Evolutionary conservation across 192 early-diverging fungal species (phyloP), one percentile per base, ranked within the genome.

Genomic region (Backusella morwellensis): DNA sequence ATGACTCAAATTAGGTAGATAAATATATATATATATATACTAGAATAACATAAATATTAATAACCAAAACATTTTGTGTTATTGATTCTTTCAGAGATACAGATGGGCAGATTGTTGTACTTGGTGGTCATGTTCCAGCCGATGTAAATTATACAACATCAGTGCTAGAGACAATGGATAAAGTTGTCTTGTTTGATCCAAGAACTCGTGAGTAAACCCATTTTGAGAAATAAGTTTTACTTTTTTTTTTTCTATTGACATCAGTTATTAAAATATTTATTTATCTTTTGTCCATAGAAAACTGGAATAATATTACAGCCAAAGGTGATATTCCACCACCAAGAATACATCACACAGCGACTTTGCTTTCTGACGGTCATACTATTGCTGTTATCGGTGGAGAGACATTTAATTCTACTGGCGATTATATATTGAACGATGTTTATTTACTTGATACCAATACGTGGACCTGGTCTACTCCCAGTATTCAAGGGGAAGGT

Each of bases 321-420:
- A 66, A 56, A 41, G 74, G 74, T 66, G 21, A 63, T 1, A 63
- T 75, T 68, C 74, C 74, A 26, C 4, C 17, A 42, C 14, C 29
- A 26, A 63, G 74, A 63, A 75, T 59, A 68, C 74, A 75, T 34
- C 74, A 75, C 59, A n/a, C 74, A 23, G 56, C 74, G 15, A 75
- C n/a, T 34, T 26, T 75, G 21, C 38, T 41, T 66, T 26, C 36
- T 14, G 74, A 75, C 19, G 74, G 74, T 19, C 74, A 29, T 29
- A 75, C 74, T 26, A 68, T 75, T 29, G 47, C 54, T 29, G 40
- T 75, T 5, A 59, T 67, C 21, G 74, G 74, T 3, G 74, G 74
- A 5, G 74, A 75, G 32, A 34, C 74, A 35, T 67, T 35, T 17
- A 67, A 63, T 44, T 17, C 23, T 29, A 75, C 54, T 17, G 59